A percentile compares a stretch with the other conserved stretches of the same genome.
phyloP scores from a whole-genome alignment of 2,329 filamentous ascomycete genomes.

The Fusarium globosum region DNA sequence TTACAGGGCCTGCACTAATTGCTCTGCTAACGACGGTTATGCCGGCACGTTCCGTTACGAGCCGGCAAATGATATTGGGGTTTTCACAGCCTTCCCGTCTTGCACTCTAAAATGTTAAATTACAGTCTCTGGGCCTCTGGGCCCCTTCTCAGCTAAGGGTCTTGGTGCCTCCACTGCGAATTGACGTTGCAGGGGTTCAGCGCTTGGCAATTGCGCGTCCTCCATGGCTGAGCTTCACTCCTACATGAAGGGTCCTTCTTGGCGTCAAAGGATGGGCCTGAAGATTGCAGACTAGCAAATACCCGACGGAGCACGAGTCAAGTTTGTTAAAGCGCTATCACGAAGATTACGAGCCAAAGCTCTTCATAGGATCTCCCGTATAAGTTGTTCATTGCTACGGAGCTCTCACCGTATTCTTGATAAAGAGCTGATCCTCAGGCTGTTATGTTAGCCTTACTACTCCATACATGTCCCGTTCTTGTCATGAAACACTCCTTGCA shows the following conservation, averaged over 20 bases:
- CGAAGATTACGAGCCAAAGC: not conserved
- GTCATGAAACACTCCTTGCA: not conserved
- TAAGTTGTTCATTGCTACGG: not conserved
- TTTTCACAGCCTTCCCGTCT: not conserved
- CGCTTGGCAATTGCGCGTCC: constrained; percentile 37
- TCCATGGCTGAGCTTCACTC: constrained; percentile 26
- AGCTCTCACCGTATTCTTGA: not conserved
- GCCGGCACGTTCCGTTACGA: constrained; percentile 7
- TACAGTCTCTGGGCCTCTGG: not conserved
- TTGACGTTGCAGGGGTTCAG: not conserved
- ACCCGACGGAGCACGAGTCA: not conserved
- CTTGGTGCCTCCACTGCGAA: constrained; percentile 12
- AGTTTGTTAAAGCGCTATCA: not conserved
- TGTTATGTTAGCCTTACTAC: not conserved
- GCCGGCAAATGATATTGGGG: not conserved
- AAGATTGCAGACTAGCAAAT: not conserved
- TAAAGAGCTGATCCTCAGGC: not conserved
- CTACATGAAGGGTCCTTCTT: constrained; percentile 28
- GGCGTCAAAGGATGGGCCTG: not conserved
- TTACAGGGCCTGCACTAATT: not conserved
- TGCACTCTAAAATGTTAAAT: not conserved
- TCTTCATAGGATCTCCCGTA: not conserved
- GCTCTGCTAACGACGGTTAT: not conserved
- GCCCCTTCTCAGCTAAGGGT: not conserved
- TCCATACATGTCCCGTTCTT: not conserved